Base-by-base conservation (phyloP, 257 asterid genomes). In the Solanum ossicruentum region DNA sequence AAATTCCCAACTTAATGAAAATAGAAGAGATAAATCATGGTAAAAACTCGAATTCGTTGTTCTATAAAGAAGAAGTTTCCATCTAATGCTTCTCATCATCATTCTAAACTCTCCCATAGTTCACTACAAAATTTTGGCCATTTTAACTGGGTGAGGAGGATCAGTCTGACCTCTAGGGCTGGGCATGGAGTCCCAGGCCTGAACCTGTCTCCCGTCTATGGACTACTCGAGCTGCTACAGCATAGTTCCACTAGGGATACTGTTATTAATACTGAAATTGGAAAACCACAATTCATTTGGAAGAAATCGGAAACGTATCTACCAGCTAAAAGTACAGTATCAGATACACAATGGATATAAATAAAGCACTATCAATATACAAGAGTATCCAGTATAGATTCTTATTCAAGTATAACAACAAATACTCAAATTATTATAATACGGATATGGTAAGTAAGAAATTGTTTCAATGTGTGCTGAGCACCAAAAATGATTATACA, bases 401-500 rank as follows among this genome's bases (percentile, higher is more conserved):
- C 65, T 78, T 52, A 52, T 78, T 52, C 26, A 54, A 26, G 49
- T 51, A 78, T 65, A 78, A 77, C 63, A 26, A 16, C 65, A 4
- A 51, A 18, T 77, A 23, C 26, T 36, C 26, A 51, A 52, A 63
- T 36, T 52, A 77, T 26, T 77, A 77, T 26, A 23, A 23, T 26
- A 78, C 65, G 52, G 82, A 78, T 78, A 11, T 20, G 32, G 18
- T 78, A 52, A 54, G 3, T 8, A 5, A 26, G n/a, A 26, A 78
- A 78, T 52, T 52, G 77, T 82, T 61, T 60, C 85, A 83, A 69
- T 28, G 16, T 67, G 69, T 83, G 67, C 79, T 69, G 32, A 69
- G 80, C 81, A 69, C 85, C 85, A 83, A 67, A 57, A 83, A 83
- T 69, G 79, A 54, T 52, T 51, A 39, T 69, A 69, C 57, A 69